Conservation (phyloP, 257 asterid species). For the Forsythia viridissima region DNA sequence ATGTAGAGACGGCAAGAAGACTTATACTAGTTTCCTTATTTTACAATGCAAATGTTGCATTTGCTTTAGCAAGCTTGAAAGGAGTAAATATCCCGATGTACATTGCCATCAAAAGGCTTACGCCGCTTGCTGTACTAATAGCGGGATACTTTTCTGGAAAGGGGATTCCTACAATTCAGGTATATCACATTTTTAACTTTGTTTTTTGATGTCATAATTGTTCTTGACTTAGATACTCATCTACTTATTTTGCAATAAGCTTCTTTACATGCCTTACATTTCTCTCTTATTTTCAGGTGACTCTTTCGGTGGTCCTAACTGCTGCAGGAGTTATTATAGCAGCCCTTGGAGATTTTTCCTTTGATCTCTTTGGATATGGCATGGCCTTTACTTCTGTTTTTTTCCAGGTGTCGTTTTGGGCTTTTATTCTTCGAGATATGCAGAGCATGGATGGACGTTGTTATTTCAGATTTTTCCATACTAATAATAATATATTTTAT, state of each 20-base stretch:
- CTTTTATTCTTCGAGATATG: conserved; percentile 12
- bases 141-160: conserved; percentile 90
- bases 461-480: not conserved
- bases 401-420: conserved; percentile 68
- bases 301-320: conserved; percentile 78
- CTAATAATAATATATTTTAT: not conserved
- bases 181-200: conserved; percentile 20
- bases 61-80: conserved; percentile 94
- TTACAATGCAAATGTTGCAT: conserved; percentile 96
- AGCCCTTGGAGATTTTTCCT: conserved; percentile 97
- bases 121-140: conserved; percentile 94
- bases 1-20: conserved; percentile 69
- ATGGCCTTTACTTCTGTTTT: conserved; percentile 92
- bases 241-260: not conserved
- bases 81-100: conserved; percentile 99
- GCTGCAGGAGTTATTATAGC: conserved; percentile 96
- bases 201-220: not conserved
- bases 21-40: conserved; percentile 86
- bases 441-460: not conserved
- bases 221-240: not conserved
- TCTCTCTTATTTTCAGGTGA: conserved; percentile 57
- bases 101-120: conserved; percentile 96
- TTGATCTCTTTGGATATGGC: conserved; percentile 84
- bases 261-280: not conserved
- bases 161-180: conserved; percentile 90